Conservation (phyloP, 2,329 filamentous ascomycete genomes). For the Aspergillus ibericus region DNA sequence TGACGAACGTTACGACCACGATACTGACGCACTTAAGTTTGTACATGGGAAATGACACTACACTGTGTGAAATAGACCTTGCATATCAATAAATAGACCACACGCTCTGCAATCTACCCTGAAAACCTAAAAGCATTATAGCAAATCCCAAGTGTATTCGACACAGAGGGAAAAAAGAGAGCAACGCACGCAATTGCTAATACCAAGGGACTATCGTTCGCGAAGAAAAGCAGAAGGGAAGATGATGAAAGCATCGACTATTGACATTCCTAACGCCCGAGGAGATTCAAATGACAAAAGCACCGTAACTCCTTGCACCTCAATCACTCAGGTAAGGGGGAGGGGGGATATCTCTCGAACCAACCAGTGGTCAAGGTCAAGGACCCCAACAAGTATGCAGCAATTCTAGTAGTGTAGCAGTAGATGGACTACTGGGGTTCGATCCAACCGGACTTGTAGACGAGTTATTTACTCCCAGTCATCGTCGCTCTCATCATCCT, state of each 20-base stretch:
- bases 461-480: slow-evolving; percentile 67
- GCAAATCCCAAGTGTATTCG: neutral
- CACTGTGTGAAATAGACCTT: neutral
- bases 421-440: neutral
- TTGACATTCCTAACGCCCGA: neutral
- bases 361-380: slow-evolving; percentile 17
- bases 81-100: neutral
- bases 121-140: neutral
- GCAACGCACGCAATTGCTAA: neutral
- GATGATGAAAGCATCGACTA: neutral
- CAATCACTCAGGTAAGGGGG: neutral
- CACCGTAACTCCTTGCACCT: slow-evolving; percentile 15
- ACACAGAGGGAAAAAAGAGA: neutral
- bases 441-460: neutral
- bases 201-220: slow-evolving; percentile 6
- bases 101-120: neutral
- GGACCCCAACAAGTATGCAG: neutral
- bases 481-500: slow-evolving; percentile 64
- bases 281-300: neutral
- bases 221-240: neutral
- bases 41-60: neutral
- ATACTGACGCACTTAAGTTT: neutral
- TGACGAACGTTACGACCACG: neutral
- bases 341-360: slow-evolving; percentile 8
- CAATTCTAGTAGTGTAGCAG: neutral